A percentile compares a stretch with the other conserved stretches of the same genome.
phyloP scores from a whole-genome alignment of 2,329 filamentous ascomycete genomes.

The Zymoseptoria passerinii region DNA sequence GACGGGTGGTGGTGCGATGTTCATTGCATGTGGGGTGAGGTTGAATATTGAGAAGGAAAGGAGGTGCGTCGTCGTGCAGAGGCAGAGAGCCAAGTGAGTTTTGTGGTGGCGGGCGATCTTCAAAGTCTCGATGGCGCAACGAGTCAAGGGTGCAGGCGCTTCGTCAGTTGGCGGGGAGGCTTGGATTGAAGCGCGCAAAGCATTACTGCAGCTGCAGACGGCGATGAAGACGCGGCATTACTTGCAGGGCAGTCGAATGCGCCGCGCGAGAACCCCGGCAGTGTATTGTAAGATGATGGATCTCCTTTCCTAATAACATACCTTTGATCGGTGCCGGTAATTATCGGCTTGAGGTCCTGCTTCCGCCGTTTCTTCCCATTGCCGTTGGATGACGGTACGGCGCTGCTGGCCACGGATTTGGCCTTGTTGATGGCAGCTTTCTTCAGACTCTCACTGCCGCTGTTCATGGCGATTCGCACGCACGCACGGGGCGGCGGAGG shows the following conservation, averaged over 20 bases:
- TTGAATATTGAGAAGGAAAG: not conserved
- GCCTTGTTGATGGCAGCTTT: conserved; percentile 59
- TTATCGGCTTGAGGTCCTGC: conserved; percentile 63
- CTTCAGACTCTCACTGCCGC: conserved; percentile 18
- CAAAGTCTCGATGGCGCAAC: not conserved
- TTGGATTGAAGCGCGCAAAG: not conserved
- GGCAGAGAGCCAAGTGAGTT: conserved; percentile 5
- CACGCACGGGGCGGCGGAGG: not conserved
- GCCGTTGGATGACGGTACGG: conserved; percentile 1
- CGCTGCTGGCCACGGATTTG: conserved; percentile 48
- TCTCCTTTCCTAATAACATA: not conserved
- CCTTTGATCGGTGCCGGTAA: conserved; percentile 54
- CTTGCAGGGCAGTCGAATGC: not conserved
- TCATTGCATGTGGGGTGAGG: conserved; percentile 7
- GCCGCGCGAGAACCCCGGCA: not conserved
- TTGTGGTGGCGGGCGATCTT: not conserved
- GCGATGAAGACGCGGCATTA: not conserved
- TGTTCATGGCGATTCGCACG: conserved; percentile 15
- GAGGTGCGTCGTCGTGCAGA: conserved; percentile 1
- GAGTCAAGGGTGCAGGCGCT: not conserved
- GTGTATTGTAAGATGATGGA: not conserved
- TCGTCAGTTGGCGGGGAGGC: conserved; percentile 6
- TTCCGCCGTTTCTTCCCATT: conserved; percentile 65
- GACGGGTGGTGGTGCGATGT: conserved; percentile 3
- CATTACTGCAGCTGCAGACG: not conserved